These are phyloP conservation scores for Clarireedia hainanense DNA, from an alignment of 2,329 filamentous ascomycete species.

Conservation along the genomic window DNA sequence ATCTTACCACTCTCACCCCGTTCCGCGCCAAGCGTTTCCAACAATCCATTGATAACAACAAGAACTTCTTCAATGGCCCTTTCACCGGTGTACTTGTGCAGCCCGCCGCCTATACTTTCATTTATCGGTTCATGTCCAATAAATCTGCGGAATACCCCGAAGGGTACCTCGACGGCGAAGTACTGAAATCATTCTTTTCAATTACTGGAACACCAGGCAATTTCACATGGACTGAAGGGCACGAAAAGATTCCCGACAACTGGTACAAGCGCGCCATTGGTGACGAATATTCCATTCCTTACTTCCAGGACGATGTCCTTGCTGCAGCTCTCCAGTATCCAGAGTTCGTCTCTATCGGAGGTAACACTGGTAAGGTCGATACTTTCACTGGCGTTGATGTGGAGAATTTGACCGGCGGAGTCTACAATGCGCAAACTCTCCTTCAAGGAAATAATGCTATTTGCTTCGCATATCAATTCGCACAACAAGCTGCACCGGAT, in stretches of 20 bases:
- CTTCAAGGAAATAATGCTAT: constrained; percentile 40
- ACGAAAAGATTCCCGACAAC: constrained; percentile 18
- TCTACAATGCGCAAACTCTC: constrained; percentile 36
- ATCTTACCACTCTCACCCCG: constrained; percentile 36
- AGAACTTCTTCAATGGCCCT: constrained; percentile 45
- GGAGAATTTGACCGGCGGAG: constrained; percentile 35
- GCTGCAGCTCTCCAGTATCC: constrained; percentile 33
- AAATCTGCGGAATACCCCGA: constrained; percentile 25
- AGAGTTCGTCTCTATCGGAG: constrained; percentile 39
- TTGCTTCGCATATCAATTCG: constrained; percentile 36
- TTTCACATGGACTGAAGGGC: constrained; percentile 13
- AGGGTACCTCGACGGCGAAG: constrained; percentile 24
- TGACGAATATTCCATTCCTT: constrained; percentile 32
- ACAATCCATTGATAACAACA: constrained; percentile 31
- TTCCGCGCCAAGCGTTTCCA: constrained; percentile 38
- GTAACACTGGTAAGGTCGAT: constrained; percentile 45
- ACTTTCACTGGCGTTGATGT: constrained; percentile 41
- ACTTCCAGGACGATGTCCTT: constrained; percentile 33
- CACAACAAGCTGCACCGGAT: constrained; percentile 35
- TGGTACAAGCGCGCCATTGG: constrained; percentile 18
- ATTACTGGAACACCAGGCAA: constrained; percentile 15
- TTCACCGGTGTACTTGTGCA: constrained; percentile 37
- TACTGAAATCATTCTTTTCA: constrained; percentile 17
- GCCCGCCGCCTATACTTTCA: constrained; percentile 26
- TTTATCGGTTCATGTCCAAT: constrained; percentile 28